phyloP scores from a whole-genome alignment of 352 stramenopile species.

The Lagenidium giganteum region DNA sequence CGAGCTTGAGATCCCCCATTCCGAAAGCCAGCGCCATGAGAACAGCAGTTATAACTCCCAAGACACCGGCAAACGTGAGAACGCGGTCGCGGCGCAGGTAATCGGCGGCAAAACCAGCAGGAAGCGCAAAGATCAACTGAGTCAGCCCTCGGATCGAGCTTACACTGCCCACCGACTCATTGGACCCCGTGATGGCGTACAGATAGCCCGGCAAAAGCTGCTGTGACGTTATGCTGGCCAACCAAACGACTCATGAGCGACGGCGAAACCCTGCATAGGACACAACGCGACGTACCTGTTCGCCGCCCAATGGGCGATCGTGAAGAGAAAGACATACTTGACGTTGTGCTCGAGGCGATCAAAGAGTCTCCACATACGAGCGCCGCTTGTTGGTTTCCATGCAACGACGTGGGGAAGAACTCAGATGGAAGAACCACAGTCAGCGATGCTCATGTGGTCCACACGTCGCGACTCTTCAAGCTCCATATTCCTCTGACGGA shows the following conservation, averaged over 20 bases:
- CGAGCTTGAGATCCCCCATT: slow-evolving; percentile 29
- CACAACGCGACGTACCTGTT: slow-evolving; percentile 29
- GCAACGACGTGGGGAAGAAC: background rate
- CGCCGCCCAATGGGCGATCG: slow-evolving; percentile 50
- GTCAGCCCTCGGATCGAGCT: slow-evolving; percentile 42
- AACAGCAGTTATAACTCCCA: slow-evolving; percentile 33
- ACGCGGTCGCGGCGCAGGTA: slow-evolving; percentile 45
- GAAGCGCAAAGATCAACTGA: slow-evolving; percentile 47
- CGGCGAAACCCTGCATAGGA: background rate
- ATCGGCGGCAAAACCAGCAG: slow-evolving; percentile 53
- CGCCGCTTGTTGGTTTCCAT: background rate
- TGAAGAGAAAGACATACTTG: slow-evolving; percentile 70
- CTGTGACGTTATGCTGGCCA: slow-evolving; percentile 43
- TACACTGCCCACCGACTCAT: slow-evolving; percentile 32
- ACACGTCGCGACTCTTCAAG: slow-evolving; percentile 1
- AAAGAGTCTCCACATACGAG: slow-evolving; percentile 5
- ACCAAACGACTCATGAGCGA: slow-evolving; percentile 2
- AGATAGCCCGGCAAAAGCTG: slow-evolving; percentile 57
- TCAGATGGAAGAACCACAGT: background rate
- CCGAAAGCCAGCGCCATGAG: slow-evolving; percentile 41
- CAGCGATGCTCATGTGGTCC: slow-evolving; percentile 1
- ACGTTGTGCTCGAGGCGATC: slow-evolving; percentile 55
- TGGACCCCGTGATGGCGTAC: slow-evolving; percentile 47
- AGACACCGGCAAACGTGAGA: slow-evolving; percentile 25
- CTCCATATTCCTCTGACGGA: too few relatives aligned